Conservation (phyloP, 2,329 filamentous ascomycete species). For the Biscogniauxia sp. region DNA sequence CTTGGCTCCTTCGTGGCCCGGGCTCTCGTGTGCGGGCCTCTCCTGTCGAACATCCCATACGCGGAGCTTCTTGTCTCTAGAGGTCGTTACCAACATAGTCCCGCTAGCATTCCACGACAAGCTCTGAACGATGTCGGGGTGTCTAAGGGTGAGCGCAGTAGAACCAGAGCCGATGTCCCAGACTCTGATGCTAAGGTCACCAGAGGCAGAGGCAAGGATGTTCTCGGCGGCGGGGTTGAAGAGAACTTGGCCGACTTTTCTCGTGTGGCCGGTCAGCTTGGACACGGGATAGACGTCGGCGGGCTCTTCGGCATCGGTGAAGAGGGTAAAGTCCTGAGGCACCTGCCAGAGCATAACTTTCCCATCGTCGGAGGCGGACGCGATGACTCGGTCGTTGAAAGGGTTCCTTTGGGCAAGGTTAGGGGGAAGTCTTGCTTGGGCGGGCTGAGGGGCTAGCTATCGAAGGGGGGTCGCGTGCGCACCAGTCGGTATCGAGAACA, state of each 20-base stretch:
- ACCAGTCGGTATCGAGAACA: slow-evolving; percentile 98
- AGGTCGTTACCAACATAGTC: slow-evolving; percentile 83
- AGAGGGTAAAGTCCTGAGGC: slow-evolving; percentile 79
- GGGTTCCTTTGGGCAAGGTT: slow-evolving; percentile 67
- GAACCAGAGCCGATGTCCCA: slow-evolving; percentile 88
- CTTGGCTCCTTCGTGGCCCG: slow-evolving; percentile 90
- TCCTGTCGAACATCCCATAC: slow-evolving; percentile 98
- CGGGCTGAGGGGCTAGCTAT: slow-evolving; percentile 8
- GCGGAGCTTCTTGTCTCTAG: slow-evolving; percentile 95
- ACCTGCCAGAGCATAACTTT: slow-evolving; percentile 98
- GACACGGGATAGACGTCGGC: slow-evolving; percentile 76
- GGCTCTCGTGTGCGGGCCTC: slow-evolving; percentile 76
- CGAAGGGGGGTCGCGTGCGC: slow-evolving; percentile 31
- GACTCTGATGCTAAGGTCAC: slow-evolving; percentile 90
- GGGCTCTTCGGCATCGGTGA: slow-evolving; percentile 81
- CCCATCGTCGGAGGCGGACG: slow-evolving; percentile 92
- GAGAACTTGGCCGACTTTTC: slow-evolving; percentile 95
- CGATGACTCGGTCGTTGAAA: slow-evolving; percentile 90
- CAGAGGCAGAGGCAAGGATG: slow-evolving; percentile 90
- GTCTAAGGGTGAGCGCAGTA: slow-evolving; percentile 72
- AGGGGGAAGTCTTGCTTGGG: slow-evolving; percentile 24
- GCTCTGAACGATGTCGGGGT: slow-evolving; percentile 90
- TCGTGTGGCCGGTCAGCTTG: slow-evolving; percentile 83
- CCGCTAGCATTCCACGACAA: slow-evolving; percentile 94
- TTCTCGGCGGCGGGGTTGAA: slow-evolving; percentile 97